Evolutionary conservation across 73 alveolate genomes (phyloP).

Genomic region (Symbiodinium pilosum): DNA sequence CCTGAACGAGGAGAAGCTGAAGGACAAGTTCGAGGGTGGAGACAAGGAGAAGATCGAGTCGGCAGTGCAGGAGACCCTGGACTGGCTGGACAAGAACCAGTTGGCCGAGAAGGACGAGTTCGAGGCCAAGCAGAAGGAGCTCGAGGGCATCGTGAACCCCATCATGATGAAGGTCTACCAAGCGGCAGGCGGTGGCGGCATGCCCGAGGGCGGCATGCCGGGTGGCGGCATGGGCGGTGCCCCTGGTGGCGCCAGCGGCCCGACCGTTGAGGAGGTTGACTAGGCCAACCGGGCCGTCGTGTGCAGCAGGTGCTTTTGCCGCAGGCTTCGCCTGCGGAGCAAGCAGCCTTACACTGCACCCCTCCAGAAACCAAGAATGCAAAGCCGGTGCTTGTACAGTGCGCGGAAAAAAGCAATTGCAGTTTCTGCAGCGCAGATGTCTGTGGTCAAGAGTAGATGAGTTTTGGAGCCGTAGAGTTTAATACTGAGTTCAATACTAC

Average conservation of each 20-base stretch:
- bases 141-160: constrained; percentile 98
- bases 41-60: constrained; percentile 27
- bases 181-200: constrained; percentile 97
- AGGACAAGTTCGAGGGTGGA: constrained; percentile 94
- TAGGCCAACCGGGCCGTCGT: neutral
- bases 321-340: too few species aligned
- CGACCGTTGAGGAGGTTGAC: constrained; percentile 32
- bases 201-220: neutral
- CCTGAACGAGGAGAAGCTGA: constrained; percentile 97
- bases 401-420: neutral
- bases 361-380: neutral
- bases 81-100: constrained; percentile 96
- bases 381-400: neutral
- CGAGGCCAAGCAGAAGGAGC: constrained; percentile 97
- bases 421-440: too few species aligned
- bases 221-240: neutral
- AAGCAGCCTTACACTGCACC: neutral
- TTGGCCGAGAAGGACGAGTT: constrained; percentile 97
- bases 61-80: constrained; percentile 48
- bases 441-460: too few species aligned
- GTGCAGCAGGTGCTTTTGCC: neutral
- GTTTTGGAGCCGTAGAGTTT: too few species aligned
- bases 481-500: too few species aligned
- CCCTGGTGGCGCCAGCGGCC: neutral
- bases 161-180: constrained; percentile 98